These are phyloP conservation scores for Micractinium conductrix DNA, from an alignment of 139 green algal genomes.

Conservation along the genomic window DNA sequence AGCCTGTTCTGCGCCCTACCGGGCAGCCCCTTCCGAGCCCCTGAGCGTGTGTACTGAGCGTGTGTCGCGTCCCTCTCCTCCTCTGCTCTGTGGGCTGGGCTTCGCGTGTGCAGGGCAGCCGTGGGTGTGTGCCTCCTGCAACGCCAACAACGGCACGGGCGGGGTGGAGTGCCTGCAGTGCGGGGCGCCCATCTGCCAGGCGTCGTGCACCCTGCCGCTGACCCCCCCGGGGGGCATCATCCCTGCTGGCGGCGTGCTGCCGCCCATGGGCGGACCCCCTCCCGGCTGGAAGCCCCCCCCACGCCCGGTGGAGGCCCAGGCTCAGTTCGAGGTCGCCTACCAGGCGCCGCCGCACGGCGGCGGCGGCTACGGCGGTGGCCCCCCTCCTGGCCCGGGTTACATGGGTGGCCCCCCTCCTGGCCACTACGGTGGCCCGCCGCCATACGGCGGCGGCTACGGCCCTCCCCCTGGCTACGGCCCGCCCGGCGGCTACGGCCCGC, in stretches of 20 bases:
- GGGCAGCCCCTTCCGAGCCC: too few relatives aligned
- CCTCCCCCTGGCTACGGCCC: background rate
- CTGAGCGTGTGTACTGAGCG: background rate
- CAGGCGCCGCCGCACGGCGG: background rate
- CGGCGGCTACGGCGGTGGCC: background rate
- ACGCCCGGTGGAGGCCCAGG: too few relatives aligned
- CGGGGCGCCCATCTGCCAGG: background rate
- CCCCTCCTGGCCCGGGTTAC: background rate
- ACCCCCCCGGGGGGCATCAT: background rate
- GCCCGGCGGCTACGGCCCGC: background rate
- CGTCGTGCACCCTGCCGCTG: background rate
- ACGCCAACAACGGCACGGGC: background rate
- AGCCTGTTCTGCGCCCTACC: too few relatives aligned
- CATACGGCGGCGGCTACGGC: background rate
- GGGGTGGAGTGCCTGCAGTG: background rate
- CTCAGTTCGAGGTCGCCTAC: background rate
- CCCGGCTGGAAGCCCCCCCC: background rate
- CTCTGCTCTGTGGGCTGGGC: background rate
- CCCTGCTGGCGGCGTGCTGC: background rate
- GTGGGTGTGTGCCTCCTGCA: conserved; percentile 9
- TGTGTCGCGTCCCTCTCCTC: background rate
- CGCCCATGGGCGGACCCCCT: background rate
- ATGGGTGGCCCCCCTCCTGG: background rate
- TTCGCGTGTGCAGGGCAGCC: conserved; percentile 5
- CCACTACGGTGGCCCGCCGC: too few relatives aligned